These are phyloP conservation scores for Colletotrichum sansevieriae DNA, from an alignment of 2,329 filamentous ascomycete genomes.

Conservation along the genomic window DNA sequence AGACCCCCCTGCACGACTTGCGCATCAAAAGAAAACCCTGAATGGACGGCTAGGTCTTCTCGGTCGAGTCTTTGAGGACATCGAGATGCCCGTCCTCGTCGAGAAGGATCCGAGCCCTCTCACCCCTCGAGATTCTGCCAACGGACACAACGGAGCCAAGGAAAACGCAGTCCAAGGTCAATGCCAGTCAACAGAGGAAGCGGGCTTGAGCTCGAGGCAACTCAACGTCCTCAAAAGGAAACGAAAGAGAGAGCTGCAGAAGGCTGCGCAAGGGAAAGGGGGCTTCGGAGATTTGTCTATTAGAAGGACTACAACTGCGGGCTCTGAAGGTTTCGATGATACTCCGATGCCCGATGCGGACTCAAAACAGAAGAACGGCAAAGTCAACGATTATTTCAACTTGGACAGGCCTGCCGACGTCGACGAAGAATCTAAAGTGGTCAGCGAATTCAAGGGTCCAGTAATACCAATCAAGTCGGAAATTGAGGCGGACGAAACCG, in stretches of 20 bases:
- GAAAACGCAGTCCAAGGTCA: slow-evolving; percentile 54
- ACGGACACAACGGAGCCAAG: slow-evolving; percentile 50
- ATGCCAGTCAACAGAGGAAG: slow-evolving; percentile 68
- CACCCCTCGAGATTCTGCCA: slow-evolving; percentile 58
- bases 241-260: slow-evolving; percentile 88
- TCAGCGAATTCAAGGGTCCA: slow-evolving; percentile 94
- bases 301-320: slow-evolving; percentile 70
- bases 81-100: slow-evolving; percentile 72
- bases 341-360: slow-evolving; percentile 65
- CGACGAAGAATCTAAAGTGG: slow-evolving; percentile 92
- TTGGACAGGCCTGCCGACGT: slow-evolving; percentile 82
- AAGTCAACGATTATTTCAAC: slow-evolving; percentile 87
- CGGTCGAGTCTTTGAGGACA: slow-evolving; percentile 87
- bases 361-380: slow-evolving; percentile 69
- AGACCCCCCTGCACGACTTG: slow-evolving; percentile 83
- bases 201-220: slow-evolving; percentile 88
- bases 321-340: slow-evolving; percentile 74
- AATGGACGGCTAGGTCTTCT: slow-evolving; percentile 84
- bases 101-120: slow-evolving; percentile 63
- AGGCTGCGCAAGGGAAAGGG: slow-evolving; percentile 87
- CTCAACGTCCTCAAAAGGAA: slow-evolving; percentile 96
- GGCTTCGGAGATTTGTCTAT: slow-evolving; percentile 88
- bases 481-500: slow-evolving; percentile 81
- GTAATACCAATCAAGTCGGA: slow-evolving; percentile 86
- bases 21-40: slow-evolving; percentile 91